Evolutionary conservation across 345 rosid species (phyloP), one percentile per base, ranked within the genome.

Genomic region (Hibiscus trionum): DNA sequence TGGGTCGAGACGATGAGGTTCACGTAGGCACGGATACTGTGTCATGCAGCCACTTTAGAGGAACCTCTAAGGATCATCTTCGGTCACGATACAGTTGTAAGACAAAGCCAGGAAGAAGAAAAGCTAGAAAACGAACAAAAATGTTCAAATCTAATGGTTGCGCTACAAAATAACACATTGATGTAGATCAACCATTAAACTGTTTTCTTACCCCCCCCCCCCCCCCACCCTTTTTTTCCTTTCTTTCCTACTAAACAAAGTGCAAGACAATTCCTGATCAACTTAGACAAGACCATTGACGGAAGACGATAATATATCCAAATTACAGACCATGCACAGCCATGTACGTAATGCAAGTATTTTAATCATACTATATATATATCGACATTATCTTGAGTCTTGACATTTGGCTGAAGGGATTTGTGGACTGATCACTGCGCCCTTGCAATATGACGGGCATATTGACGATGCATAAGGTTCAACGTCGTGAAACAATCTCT

Each of bases 381-480:
- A 84, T 73, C 81, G 86, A 8, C 92, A 87, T 57, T 73, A 83
- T 53, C 56, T 76, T 80, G 21, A 21, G 10, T 85, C 88, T 2
- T 58, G 4, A 80, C 85, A 73, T 85, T 72, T 42, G 80, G 76
- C 33, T 82, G 89, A 4, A 73, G 77, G 24, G 82, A 87, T 35
- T 63, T 83, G 63, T 86, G 92, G 92, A 84, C 87, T 39, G 95
- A 89, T 76, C 95, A 87, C 61, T 89, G 92, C 69, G 83, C 88
- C 6, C 75, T 89, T 2, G 77, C 88, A 27, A 83, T 65, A 68
- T 1, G 91, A 87, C 65, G 90, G 95, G 86, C 87, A 6, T 29
- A 86, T 84, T 12, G 91, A 84, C 67, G 90, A 85, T 12, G 83
- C 82, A 24, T 72, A 73, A 59, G 87, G 86, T 53, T 89, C 92